Evolutionary conservation across 2,329 filamentous ascomycete genomes (phyloP).

Genomic region (Stachybotrys elegans): DNA sequence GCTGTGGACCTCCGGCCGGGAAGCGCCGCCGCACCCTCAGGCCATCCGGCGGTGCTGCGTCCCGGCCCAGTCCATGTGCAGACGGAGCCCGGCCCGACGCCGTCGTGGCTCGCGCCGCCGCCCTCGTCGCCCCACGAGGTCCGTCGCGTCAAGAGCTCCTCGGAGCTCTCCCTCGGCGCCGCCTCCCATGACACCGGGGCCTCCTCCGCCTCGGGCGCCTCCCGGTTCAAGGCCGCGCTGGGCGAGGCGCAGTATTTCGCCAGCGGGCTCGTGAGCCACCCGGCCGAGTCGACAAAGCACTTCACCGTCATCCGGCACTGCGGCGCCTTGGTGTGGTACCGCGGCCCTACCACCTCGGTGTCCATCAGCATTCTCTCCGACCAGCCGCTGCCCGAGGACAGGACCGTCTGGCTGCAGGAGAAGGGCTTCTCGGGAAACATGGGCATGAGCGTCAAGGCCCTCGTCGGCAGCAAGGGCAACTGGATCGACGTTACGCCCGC

Average conservation of each 20-base stretch:
- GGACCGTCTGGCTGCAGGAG: constrained; percentile 63
- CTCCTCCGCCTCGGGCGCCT: constrained; percentile 14
- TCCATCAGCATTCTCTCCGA: constrained; percentile 61
- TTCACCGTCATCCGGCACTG: constrained; percentile 64
- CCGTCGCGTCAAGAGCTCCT: constrained; percentile 26
- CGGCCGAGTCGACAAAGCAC: constrained; percentile 60
- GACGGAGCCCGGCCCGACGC: too few relatives aligned
- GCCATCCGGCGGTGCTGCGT: too few relatives aligned
- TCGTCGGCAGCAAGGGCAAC: constrained; percentile 51
- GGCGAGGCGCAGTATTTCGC: constrained; percentile 61
- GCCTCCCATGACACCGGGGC: constrained; percentile 6
- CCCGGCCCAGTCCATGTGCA: too few relatives aligned
- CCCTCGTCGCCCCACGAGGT: too few relatives aligned
- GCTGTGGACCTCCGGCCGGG: too few relatives aligned
- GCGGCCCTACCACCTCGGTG: constrained; percentile 58
- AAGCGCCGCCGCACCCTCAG: too few relatives aligned
- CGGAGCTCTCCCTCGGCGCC: constrained; percentile 16
- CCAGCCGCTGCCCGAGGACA: constrained; percentile 46
- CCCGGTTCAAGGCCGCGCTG: constrained; percentile 42
- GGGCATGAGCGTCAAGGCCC: constrained; percentile 61
- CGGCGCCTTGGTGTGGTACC: constrained; percentile 59
- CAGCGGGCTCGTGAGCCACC: constrained; percentile 58
- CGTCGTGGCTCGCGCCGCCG: too few relatives aligned
- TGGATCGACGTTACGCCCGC: constrained; percentile 67
- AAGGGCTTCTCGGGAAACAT: constrained; percentile 65